Evolutionary conservation across 306 rosid genomes (phyloP), one percentile per base, ranked within the genome.

Genomic region (Trichosanthes truncata): DNA sequence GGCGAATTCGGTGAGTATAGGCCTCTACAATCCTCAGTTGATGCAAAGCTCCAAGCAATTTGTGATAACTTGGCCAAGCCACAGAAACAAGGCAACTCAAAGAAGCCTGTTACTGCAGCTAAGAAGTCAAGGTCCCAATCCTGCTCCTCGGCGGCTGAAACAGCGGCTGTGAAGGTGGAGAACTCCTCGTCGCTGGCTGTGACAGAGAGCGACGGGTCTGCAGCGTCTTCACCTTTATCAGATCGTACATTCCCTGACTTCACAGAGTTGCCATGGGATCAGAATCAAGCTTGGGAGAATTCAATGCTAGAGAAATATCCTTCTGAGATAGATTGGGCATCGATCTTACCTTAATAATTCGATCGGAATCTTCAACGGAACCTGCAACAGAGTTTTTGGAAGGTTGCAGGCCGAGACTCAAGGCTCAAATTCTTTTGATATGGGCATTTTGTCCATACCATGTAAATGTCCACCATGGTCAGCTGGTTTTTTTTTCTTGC

Each of bases 251-350:
- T 95, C 36, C 87, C 78, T 0, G 97, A 95, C 36, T 68, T 23
- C 21, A 45, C 59, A 1, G 97, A 92, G 73, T 81, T 89, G 20
- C 85, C 78, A 36, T 94, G 95, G 97, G 92, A 88, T 17, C 82
- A 78, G 93, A 91, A 87, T 23, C 82, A 75, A 29, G 87, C 74
- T 75, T 56, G 87, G 17, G 96, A 90, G 72, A 85, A 76, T 60
- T 76, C 79, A 18, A 78, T 87, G 88, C 81, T 95, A 75, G 57
- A 78, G 33, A 95, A 92, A 82, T 92, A 84, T 80, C 98, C 98
- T 0, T 92, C 98, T 11, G 98, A 95, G 96, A 95, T 95, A 56
- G 98, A 95, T 76, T 95, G 98, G 98, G 92, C 89, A 18, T 84
- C 96, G 53, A 89, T 95, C 65, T 83, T 92, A 83, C 36, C 76